These are phyloP conservation scores for Aspergillus latus DNA, from an alignment of 2,329 filamentous ascomycete species.

Conservation along the genomic window DNA sequence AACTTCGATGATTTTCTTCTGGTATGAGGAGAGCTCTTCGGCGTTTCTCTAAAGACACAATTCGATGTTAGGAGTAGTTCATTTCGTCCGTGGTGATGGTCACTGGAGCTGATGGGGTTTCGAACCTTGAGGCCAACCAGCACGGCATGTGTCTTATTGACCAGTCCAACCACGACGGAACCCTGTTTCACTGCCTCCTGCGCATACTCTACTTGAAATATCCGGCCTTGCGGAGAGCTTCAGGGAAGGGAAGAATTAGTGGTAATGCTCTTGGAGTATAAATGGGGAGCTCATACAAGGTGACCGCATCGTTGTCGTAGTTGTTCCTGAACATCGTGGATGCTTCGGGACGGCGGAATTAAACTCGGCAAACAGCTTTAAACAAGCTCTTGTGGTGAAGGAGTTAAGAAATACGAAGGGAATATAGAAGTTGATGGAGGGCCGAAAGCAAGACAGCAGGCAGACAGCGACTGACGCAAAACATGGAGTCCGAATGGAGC, in stretches of 20 bases:
- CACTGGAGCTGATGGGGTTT: constrained; percentile 3
- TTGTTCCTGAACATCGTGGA: constrained; percentile 93
- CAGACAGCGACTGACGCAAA: constrained; percentile 37
- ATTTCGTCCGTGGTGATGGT: not conserved
- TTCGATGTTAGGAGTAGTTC: constrained; percentile 2
- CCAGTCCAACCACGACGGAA: constrained; percentile 93
- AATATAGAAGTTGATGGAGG: constrained; percentile 14
- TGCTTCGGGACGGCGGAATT: constrained; percentile 8
- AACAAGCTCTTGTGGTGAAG: not conserved
- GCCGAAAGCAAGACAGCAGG: constrained; percentile 24
- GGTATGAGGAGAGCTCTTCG: constrained; percentile 98
- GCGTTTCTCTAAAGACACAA: constrained; percentile 73
- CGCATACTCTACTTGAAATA: constrained; percentile 99
- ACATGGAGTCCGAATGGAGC: constrained; percentile 8
- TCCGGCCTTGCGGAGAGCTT: constrained; percentile 97
- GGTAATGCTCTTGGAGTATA: constrained; percentile 12
- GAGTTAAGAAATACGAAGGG: constrained; percentile 2
- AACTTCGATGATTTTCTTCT: constrained; percentile 97
- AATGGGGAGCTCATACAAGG: constrained; percentile 66
- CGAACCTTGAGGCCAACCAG: constrained; percentile 92
- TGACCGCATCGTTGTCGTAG: constrained; percentile 99
- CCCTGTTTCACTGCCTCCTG: constrained; percentile 98
- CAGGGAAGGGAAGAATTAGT: constrained; percentile 18
- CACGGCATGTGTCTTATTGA: constrained; percentile 96
- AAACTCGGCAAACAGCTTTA: not conserved